Evolutionary conservation across 208 protist genomes (phyloP).

Genomic region (Trypanosoma mega): DNA sequence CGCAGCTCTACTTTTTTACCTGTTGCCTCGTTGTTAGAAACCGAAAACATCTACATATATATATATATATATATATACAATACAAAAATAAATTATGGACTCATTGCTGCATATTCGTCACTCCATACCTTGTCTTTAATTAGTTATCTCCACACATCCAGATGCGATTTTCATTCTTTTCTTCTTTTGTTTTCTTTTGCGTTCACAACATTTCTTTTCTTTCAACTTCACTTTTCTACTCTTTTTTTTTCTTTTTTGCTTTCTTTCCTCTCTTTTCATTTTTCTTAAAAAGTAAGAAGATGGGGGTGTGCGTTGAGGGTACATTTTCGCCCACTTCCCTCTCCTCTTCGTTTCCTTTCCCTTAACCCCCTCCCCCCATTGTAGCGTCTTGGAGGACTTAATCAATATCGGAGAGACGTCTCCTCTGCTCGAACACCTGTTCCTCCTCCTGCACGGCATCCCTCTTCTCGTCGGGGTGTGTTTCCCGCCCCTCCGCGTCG

Average conservation of each 20-base stretch:
- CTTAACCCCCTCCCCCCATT: no score
- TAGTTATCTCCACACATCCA: background rate
- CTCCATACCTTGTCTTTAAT: background rate
- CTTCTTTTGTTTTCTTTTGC: no score
- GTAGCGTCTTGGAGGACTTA: background rate
- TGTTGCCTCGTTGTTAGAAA: background rate
- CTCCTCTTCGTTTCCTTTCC: no score
- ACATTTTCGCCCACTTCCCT: no score
- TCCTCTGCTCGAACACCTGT: background rate
- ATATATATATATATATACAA: conserved; percentile 6
- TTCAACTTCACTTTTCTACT: no score
- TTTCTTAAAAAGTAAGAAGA: no score
- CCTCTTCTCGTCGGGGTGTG: background rate
- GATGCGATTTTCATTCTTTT: no score
- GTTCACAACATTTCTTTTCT: no score
- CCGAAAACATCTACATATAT: conserved; percentile 1
- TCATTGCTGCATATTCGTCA: conserved; percentile 5
- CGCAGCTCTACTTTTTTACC: background rate
- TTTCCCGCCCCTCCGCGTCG: background rate
- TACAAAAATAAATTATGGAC: background rate
- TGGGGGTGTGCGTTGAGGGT: no score
- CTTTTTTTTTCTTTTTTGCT: no score
- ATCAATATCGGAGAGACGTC: conserved; percentile 14
- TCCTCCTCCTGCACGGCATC: background rate
- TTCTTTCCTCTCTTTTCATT: no score